Percentiles rank a stretch among this genome's conserved stretches.
These are phyloP conservation scores for Conoideocrella luteorostrata DNA, from an alignment of 2,329 filamentous ascomycete genomes.

Conservation along the genomic window DNA sequence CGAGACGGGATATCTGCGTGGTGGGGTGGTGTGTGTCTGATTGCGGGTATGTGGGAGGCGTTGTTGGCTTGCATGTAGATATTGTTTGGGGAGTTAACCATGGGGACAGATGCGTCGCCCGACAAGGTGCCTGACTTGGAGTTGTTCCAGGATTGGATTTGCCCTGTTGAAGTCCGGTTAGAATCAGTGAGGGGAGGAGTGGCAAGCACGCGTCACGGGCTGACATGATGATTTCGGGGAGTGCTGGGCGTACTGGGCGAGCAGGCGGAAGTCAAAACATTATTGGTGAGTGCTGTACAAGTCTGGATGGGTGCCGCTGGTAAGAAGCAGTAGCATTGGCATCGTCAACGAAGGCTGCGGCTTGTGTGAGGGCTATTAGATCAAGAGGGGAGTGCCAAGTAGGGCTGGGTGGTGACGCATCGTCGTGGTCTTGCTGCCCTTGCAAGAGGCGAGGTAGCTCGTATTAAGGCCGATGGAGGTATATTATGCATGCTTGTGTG, in stretches of 20 bases:
- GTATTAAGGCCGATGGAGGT: too few relatives aligned
- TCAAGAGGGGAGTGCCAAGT: neutral
- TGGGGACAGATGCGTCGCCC: slow-evolving; percentile 22
- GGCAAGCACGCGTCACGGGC: slow-evolving; percentile 22
- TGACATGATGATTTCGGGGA: slow-evolving; percentile 26
- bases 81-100: slow-evolving; percentile 37
- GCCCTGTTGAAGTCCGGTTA: slow-evolving; percentile 31
- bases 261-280: slow-evolving; percentile 45
- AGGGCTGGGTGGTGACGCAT: neutral
- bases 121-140: slow-evolving; percentile 1
- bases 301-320: slow-evolving; percentile 35
- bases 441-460: too few relatives aligned
- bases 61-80: slow-evolving; percentile 36
- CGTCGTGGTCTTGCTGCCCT: neutral
- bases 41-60: slow-evolving; percentile 5
- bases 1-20: slow-evolving; percentile 39
- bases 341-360: slow-evolving; percentile 18
- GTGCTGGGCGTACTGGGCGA: slow-evolving; percentile 30
- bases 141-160: slow-evolving; percentile 35
- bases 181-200: slow-evolving; percentile 33
- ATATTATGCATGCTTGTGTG: too few relatives aligned
- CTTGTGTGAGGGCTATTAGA: neutral
- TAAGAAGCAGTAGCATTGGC: slow-evolving; percentile 41
- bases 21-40: slow-evolving; percentile 40
- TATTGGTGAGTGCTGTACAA: slow-evolving; percentile 38